Conservation (phyloP, 1,139 yeast genomes). For the Saccharomycopsis hybrid region DNA sequence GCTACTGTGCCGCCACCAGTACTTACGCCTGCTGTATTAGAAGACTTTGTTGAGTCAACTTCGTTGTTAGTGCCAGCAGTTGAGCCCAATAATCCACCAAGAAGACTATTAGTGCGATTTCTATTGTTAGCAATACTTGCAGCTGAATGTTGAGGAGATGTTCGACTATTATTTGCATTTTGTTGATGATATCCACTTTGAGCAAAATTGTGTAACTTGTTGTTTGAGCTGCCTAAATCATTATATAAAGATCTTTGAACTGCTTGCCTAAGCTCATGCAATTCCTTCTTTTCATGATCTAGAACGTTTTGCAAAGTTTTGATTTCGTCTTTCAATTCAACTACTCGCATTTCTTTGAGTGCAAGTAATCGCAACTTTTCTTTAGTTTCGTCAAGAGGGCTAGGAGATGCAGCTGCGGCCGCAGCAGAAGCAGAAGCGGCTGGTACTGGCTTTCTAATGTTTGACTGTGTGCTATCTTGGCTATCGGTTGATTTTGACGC, state of each 20-base stretch:
- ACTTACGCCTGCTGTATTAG: neutral
- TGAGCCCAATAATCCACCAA: slow-evolving; percentile 12
- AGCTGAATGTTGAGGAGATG: slow-evolving; percentile 2
- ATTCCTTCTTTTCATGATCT: slow-evolving; percentile 31
- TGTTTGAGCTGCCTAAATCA: slow-evolving; percentile 8
- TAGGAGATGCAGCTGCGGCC: neutral
- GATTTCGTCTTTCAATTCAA: slow-evolving; percentile 49
- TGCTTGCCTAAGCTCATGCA: slow-evolving; percentile 34
- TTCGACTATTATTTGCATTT: neutral
- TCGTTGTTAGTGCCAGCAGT: slow-evolving; percentile 5
- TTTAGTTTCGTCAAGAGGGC: slow-evolving; percentile 34
- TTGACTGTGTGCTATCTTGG: neutral
- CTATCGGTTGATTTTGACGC: neutral
- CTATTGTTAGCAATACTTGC: neutral
- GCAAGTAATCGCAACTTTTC: slow-evolving; percentile 54
- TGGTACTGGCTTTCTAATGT: neutral
- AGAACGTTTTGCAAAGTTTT: slow-evolving; percentile 30
- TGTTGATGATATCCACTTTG: neutral
- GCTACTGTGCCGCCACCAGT: too few species aligned
- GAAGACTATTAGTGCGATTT: slow-evolving; percentile 9
- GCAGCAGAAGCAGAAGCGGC: neutral
- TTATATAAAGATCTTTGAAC: slow-evolving; percentile 37
- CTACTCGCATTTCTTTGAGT: slow-evolving; percentile 53
- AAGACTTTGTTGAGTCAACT: slow-evolving; percentile 1
- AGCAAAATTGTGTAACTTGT: slow-evolving; percentile 1